Evolutionary conservation across 768 basidiomycete genomes (phyloP), one percentile per base, ranked within the genome.

Genomic region (Termitomyces sp.): DNA sequence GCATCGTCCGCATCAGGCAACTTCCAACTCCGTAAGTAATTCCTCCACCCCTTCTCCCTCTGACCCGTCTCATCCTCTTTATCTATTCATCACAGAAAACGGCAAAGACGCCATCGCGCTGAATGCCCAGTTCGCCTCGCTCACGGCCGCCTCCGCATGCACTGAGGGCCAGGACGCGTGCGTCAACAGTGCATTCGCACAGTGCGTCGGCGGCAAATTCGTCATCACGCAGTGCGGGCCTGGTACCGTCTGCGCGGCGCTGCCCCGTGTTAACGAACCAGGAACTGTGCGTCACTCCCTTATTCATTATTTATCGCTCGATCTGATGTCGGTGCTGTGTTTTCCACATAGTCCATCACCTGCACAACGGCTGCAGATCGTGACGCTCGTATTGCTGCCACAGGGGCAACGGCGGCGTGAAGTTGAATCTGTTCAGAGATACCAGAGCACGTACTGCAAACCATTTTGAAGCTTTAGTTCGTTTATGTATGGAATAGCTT

Each of bases 221-320:
- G 58, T 47, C 13, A 63, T 64, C 42, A 71, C 67, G 16, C 64
- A 69, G 49, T 69, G 71, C 27, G 61, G n/a, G n/a, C n/a, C 64
- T 7, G 65, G 68, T 20, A 71, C 68, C 18, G 61, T 63, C 53
- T 71, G 70, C 55, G 62, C 66, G 1, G 69, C 68, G 8, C 59
- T 71, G 14, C 69, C 70, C 16, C 61, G 70, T 27, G 68, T 70
- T 24, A 69, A 70, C 60, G 63, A 55, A 20, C 47, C 65, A 2
- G 70, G 70, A 22, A 70, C 70, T 29, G 64, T 65, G 36, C 43
- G 63, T 61, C 14, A 13, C 43, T 22, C n/a, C 14, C 13, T 10
- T 18, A 0, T 37, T 37, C 18, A n/a, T 42, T 34, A 9, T 14
- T n/a, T n/a, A n/a, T n/a, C n/a, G n/a, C 36, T 10, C 4, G 7